These are phyloP conservation scores for Colletotrichum karsti DNA, from an alignment of 2,329 filamentous ascomycete genomes.

Conservation along the genomic window DNA sequence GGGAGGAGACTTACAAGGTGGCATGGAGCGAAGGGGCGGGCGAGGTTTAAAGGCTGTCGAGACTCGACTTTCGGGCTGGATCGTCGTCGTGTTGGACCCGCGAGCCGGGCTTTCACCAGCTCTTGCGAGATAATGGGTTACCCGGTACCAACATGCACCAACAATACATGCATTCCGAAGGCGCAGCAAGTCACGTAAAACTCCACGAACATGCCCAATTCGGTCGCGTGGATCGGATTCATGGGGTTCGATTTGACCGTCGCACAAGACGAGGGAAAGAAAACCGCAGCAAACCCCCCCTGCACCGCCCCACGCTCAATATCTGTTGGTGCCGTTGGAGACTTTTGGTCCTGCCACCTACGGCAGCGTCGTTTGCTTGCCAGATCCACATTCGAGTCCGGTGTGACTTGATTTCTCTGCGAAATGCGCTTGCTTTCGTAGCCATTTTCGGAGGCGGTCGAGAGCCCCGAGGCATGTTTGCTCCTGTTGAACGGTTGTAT, in stretches of 20 bases:
- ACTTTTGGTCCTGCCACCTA: not conserved
- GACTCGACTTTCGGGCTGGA: not conserved
- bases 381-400: not conserved
- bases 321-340: not conserved
- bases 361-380: not conserved
- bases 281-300: not conserved
- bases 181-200: not conserved
- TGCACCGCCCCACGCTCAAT: not conserved
- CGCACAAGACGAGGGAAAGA: not conserved
- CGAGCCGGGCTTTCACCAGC: not conserved
- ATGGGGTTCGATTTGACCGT: not conserved
- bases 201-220: not conserved
- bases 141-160: not conserved
- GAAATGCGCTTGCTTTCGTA: not conserved
- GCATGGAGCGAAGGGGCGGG: not conserved
- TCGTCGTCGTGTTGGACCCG: not conserved
- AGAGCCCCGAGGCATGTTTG: not conserved
- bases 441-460: not conserved
- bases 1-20: not conserved
- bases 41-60: not conserved
- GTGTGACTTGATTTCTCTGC: not conserved
- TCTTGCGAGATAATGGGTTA: not conserved
- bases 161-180: not conserved
- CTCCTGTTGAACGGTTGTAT: not conserved
- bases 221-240: not conserved